phyloP scores from a whole-genome alignment of 2,329 filamentous ascomycete genomes.

The Ceratocystis cubensis region DNA sequence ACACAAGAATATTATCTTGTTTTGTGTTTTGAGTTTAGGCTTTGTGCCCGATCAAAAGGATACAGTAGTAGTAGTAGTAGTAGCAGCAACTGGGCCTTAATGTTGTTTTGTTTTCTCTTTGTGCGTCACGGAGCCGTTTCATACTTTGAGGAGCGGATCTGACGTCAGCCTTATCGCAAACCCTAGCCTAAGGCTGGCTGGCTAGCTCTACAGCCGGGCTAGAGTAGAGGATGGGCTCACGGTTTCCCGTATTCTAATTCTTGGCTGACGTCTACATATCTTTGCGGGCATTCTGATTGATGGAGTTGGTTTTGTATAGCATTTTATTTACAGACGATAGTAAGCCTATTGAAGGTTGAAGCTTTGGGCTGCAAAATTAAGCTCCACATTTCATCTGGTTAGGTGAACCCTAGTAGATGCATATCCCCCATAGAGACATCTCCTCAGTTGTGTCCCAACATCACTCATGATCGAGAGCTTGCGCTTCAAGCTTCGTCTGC shows the following conservation, averaged over 20 bases:
- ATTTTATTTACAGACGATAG: background rate
- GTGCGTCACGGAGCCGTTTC: background rate
- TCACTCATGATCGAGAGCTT: background rate
- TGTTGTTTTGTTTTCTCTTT: background rate
- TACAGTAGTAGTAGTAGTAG: background rate
- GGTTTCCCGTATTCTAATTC: too few species aligned
- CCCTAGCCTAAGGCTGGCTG: background rate
- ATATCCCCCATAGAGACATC: conserved; percentile 1
- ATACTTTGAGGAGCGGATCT: background rate
- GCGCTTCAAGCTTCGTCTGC: background rate
- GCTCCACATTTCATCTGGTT: background rate
- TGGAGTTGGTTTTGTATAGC: background rate
- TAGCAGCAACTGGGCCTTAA: background rate
- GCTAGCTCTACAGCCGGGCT: background rate
- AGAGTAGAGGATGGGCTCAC: too few species aligned
- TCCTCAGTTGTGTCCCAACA: background rate
- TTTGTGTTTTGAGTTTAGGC: background rate
- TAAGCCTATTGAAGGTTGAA: background rate
- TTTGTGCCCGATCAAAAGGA: background rate
- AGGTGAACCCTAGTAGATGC: background rate
- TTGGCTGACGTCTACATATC: too few species aligned
- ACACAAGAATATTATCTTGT: background rate
- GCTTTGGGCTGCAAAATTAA: background rate
- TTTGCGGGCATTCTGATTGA: background rate
- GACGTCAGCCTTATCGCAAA: background rate